Conservation (phyloP, 1,284 basidiomycete species). For the Pseudozyma tsukubaensis region DNA sequence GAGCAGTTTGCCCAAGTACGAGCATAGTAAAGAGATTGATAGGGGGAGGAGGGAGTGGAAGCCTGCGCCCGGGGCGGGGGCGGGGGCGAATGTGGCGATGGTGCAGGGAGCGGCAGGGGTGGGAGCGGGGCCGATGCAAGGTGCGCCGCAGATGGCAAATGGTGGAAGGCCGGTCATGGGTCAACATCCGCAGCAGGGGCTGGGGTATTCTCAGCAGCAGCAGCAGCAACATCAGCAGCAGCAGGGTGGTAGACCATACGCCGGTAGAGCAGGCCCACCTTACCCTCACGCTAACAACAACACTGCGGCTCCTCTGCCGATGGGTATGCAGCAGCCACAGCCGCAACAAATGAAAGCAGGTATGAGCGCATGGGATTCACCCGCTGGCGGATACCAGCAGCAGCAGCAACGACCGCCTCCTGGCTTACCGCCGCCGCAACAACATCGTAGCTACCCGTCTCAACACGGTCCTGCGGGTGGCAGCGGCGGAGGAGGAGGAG, state of each 20-base stretch:
- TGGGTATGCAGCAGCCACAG: neutral
- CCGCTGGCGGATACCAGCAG: neutral
- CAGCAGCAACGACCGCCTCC: neutral
- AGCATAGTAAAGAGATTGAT: constrained; percentile 66
- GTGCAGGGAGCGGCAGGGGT: neutral
- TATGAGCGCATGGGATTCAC: neutral
- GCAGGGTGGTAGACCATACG: constrained; percentile 9
- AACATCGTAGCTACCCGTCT: neutral
- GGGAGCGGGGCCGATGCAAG: neutral
- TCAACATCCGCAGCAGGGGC: constrained; percentile 1
- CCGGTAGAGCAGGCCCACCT: neutral
- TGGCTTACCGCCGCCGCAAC: neutral
- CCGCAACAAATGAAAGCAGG: neutral
- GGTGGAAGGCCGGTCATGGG: neutral
- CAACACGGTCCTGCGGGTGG: neutral
- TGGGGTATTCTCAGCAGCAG: constrained; percentile 1
- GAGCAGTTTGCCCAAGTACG: constrained; percentile 62
- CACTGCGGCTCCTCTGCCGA: neutral
- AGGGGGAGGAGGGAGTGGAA: constrained; percentile 51
- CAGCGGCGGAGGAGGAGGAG: neutral
- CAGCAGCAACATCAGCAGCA: constrained; percentile 8
- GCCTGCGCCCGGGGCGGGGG: constrained; percentile 12
- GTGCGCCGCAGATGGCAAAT: neutral
- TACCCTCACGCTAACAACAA: too few relatives aligned
- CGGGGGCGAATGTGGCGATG: neutral